phyloP scores from a whole-genome alignment of 2,329 filamentous ascomycete genomes.

The Aspergillus sergii region DNA sequence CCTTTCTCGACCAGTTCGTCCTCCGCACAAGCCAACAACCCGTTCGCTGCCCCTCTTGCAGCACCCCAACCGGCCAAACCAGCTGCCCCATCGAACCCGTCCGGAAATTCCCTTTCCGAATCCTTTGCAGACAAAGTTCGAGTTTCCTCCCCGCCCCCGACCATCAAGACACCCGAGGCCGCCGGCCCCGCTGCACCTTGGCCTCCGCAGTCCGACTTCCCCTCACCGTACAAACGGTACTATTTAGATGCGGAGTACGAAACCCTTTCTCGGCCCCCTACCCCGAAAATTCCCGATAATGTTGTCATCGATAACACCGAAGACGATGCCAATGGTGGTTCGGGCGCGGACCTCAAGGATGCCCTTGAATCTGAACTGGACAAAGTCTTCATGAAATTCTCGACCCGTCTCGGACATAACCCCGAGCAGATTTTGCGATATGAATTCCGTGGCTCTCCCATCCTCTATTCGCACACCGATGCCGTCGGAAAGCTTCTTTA shows the following conservation, averaged over 20 bases:
- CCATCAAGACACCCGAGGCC: conserved; percentile 35
- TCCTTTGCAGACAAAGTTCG: conserved; percentile 73
- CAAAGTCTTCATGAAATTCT: conserved; percentile 77
- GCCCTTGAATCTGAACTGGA: conserved; percentile 77
- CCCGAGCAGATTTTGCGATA: conserved; percentile 82
- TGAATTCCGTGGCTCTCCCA: conserved; percentile 70
- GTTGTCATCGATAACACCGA: conserved; percentile 47
- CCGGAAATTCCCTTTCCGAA: conserved; percentile 67
- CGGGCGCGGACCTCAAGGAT: conserved; percentile 59
- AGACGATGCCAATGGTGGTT: conserved; percentile 38
- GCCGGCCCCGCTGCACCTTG: conserved; percentile 67
- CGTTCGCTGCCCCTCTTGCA: conserved; percentile 59
- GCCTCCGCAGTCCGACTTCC: conserved; percentile 68
- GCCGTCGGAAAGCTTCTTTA: conserved; percentile 67
- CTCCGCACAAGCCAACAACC: conserved; percentile 51
- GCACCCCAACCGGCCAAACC: conserved; percentile 39
- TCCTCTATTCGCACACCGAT: conserved; percentile 82
- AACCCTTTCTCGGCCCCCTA: conserved; percentile 65
- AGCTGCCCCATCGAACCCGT: conserved; percentile 37
- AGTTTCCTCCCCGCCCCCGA: conserved; percentile 46
- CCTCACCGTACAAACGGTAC: conserved; percentile 71
- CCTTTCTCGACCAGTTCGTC: conserved; percentile 54
- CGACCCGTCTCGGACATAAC: conserved; percentile 75
- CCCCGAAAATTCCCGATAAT: conserved; percentile 52
- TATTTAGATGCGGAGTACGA: conserved; percentile 94